phyloP scores from a whole-genome alignment of 2,329 filamentous ascomycete species.

The Aspergillus chevalieri region DNA sequence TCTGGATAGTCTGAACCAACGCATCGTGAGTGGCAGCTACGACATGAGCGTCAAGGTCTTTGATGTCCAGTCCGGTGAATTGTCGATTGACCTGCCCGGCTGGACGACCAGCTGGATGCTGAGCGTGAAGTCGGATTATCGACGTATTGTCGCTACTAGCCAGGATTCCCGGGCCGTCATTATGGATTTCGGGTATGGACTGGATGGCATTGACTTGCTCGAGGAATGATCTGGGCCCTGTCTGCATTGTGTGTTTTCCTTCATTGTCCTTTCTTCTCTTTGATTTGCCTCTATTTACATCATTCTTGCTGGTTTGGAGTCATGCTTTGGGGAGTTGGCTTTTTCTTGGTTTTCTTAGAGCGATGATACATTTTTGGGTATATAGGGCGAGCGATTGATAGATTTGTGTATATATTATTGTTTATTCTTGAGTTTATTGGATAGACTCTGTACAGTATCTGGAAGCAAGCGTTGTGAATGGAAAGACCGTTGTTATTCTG shows the following conservation, averaged over 20 bases:
- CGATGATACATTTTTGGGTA: not conserved
- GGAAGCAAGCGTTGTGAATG: no score
- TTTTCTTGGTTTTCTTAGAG: not conserved
- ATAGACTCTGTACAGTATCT: not conserved
- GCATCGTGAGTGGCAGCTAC: slow-evolving; percentile 87
- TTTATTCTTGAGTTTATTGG: not conserved
- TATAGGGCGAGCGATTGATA: not conserved
- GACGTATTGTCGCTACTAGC: slow-evolving; percentile 87
- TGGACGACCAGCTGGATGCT: slow-evolving; percentile 98
- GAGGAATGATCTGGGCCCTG: slow-evolving; percentile 28
- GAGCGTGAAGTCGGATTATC: slow-evolving; percentile 90
- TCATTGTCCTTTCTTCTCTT: not conserved
- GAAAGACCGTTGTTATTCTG: no score
- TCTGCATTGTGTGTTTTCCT: not conserved
- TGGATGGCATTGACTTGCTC: slow-evolving; percentile 49
- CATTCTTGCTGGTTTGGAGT: not conserved
- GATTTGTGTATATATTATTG: not conserved
- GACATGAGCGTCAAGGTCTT: slow-evolving; percentile 95
- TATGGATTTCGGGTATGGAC: slow-evolving; percentile 75
- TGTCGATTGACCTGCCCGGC: slow-evolving; percentile 78
- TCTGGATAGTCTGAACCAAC: slow-evolving; percentile 77
- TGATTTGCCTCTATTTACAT: not conserved
- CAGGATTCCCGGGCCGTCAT: slow-evolving; percentile 90
- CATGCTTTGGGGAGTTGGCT: no score
- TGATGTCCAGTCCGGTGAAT: slow-evolving; percentile 71